Evolutionary conservation across 257 asterid genomes (phyloP).

Genomic region (Scutellaria galericulata): DNA sequence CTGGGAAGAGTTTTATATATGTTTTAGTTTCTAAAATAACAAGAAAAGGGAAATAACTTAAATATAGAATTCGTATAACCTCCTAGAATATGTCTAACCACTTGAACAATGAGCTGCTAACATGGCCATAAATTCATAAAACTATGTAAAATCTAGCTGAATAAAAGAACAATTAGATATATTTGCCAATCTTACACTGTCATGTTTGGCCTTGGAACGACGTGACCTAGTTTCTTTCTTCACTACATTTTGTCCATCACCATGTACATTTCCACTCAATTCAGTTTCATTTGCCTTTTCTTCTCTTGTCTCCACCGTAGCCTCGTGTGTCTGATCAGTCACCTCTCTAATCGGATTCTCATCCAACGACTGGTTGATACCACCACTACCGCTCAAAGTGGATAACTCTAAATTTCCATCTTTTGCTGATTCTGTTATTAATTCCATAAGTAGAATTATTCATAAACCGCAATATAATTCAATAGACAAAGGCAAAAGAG

Average conservation of each 20-base stretch:
- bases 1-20: conserved; percentile 43
- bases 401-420: conserved; percentile 42
- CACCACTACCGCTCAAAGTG: conserved; percentile 23
- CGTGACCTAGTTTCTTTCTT: conserved; percentile 36
- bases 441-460: conserved; percentile 7
- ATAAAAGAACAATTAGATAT: not conserved
- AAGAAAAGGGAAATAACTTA: conserved; percentile 3
- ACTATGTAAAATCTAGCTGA: not conserved
- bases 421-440: conserved; percentile 44
- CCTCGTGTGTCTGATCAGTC: conserved; percentile 40
- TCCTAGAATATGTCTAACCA: conserved; percentile 7
- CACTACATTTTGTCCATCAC: conserved; percentile 32
- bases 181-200: conserved; percentile 32
- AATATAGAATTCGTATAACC: not conserved
- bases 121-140: conserved; percentile 1
- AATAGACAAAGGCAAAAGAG: conserved; percentile 10
- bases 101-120: conserved; percentile 9
- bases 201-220: conserved; percentile 40
- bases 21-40: conserved; percentile 43
- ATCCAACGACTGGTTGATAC: conserved; percentile 38
- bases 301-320: conserved; percentile 33
- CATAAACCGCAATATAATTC: conserved; percentile 4
- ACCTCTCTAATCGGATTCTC: conserved; percentile 65
- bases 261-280: conserved; percentile 37
- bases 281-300: conserved; percentile 34